Conservation (phyloP, 2,329 filamentous ascomycete genomes). For the Trichoderma oligosporum region DNA sequence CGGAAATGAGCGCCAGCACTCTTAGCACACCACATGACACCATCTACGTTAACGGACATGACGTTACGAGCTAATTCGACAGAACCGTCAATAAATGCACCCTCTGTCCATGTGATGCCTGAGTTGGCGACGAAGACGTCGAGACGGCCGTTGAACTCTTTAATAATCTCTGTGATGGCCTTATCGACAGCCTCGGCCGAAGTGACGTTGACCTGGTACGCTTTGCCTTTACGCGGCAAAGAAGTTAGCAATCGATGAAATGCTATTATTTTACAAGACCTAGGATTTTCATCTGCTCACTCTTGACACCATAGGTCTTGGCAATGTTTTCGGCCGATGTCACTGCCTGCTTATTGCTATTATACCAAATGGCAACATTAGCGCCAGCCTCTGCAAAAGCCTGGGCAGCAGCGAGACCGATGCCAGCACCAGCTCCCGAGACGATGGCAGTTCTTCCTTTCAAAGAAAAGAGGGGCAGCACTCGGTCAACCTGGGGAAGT, state of each 20-base stretch:
- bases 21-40: conserved; percentile 72
- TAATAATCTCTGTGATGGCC: conserved; percentile 50
- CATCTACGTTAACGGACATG: conserved; percentile 68
- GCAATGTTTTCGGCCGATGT: conserved; percentile 61
- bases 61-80: conserved; percentile 64
- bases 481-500: conserved; percentile 44
- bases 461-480: conserved; percentile 65
- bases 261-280: no score
- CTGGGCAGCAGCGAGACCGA: conserved; percentile 62
- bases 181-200: conserved; percentile 49
- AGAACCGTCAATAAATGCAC: conserved; percentile 62
- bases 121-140: conserved; percentile 79
- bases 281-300: no score
- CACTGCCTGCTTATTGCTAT: conserved; percentile 62
- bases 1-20: conserved; percentile 67
- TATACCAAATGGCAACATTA: conserved; percentile 70
- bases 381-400: conserved; percentile 66
- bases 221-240: conserved; percentile 20
- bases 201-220: conserved; percentile 58
- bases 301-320: conserved; percentile 63
- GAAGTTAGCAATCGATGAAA: background rate
- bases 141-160: conserved; percentile 69
- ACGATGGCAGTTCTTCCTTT: conserved; percentile 68
- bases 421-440: conserved; percentile 62
- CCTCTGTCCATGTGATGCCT: conserved; percentile 69